Base-by-base conservation (phyloP, 2,329 filamentous ascomycete species). In the Fusarium cyanostomum region DNA sequence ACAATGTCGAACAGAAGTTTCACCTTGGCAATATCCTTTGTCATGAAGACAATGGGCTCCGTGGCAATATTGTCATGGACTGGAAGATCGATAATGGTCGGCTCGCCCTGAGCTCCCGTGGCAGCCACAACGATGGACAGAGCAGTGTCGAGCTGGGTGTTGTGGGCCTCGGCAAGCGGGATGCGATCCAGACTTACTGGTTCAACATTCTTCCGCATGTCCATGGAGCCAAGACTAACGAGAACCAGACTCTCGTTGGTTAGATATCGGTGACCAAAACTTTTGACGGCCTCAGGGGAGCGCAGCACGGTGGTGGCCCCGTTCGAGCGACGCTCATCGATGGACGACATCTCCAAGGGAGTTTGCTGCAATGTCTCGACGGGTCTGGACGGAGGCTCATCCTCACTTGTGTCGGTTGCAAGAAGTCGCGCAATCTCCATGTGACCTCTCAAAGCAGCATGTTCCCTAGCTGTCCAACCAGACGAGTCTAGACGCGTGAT, bases 181-280 rank as follows among this genome's bases (percentile, higher is more conserved):
- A 98, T 95, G 24, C 88, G 89, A 67, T 98, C 95, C 18, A 99
- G 83, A 64, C 88, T 92, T 41, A 99, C 94, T 0, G 94, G 89
- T 41, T 92, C 87, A 6, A 89, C 80, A 30, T 87, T 84, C 77
- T 95, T 97, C 52, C 93, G 87, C 79, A 92, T 91, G 73, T 99
- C 95, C 92, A 97, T 97, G 0, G 92, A 94, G 0, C 95, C 95
- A 8, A 99, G 81, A 71, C 92, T 97, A 69, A 99, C 94, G 44
- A 98, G 82, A 5, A 99, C 86, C 81, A 99, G 89, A 62, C 92
- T 92, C 71, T 96, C 89, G 48, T 96, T 87, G 15, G 88, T 96
- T 46, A 99, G 84, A 77, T 98, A 99, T 51, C 94, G 88, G 81
- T 99, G 95, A 53, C 95, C 95, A 76, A 98, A 99, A 1, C 92